Evolutionary conservation across 2,329 filamentous ascomycete genomes (phyloP), one percentile per base, ranked within the genome.

Genomic region (Aureobasidium subglaciale): DNA sequence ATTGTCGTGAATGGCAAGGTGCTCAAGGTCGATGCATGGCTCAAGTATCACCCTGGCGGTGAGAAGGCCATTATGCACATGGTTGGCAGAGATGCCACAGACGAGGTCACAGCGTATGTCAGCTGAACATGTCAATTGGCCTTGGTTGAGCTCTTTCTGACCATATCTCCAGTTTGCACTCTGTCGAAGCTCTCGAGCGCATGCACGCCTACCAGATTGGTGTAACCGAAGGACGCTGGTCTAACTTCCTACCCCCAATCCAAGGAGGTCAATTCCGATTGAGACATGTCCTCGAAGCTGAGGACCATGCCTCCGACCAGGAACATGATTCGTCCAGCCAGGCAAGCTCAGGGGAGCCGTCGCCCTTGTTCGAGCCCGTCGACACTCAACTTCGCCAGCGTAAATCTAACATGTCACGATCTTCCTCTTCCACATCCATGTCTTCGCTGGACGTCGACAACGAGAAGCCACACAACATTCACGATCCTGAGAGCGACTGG

Each of bases 11-110:
- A 96, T 63, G 79, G 83, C 58, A 82, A 84, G 64, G 90, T 96
- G 9, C 72, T 97, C 62, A 96, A 90, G 73, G 84, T 90, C 29
- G 92, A 97, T 70, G 79, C 86, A 35, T 99, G 90, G 89, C 75
- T 95, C 52, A 83, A 83, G 53, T 96, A 88, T 66, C 93, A 97
- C 66, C 93, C 93, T 11, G 93, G 93, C 56, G 93, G 93, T 63
- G 85, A 92, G 64, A 93, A 90, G 72, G 82, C 92, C 55, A 95
- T 99, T 61, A 77, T 84, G 69, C 93, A 99, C 68, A 93, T 96
- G 90, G 82, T 97, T 59, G 68, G 68, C 25, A 60, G 68, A 62
- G 68, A 70, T 60, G 92, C 90, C 49, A 96, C 92, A 10, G 91
- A 96, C 70, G 93, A 97, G 72, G 85, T 97, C 59, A 89, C 86